Evolutionary conservation across 1,284 basidiomycete species (phyloP), one percentile per base, ranked within the genome.

Genomic region (Ustilago hordei): DNA sequence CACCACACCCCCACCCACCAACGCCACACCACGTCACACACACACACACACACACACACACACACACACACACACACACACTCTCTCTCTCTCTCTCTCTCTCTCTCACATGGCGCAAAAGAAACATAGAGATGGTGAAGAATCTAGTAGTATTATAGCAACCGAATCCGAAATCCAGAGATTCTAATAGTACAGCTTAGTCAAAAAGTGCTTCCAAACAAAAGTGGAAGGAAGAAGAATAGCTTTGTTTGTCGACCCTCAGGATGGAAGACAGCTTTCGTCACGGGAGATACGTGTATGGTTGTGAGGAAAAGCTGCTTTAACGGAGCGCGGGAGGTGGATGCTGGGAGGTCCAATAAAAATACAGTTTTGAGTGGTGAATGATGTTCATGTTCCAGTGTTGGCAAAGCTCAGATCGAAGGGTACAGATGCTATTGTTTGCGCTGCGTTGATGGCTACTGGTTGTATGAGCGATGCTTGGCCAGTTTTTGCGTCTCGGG

Each of bases 311-410:
- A 35, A 57, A 28, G 41, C 45, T n/a, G 43, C n/a, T 45, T n/a
- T 38, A 38, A 8, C 43, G 6, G 34, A 38, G 32, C 7, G 31
- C 17, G 34, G 19, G 55, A 31, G 8, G 4, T 35, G n/a, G 64
- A 52, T 50, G 39, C 36, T 34, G 47, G 53, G 13, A 15, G 45
- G 31, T 28, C 13, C n/a, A 28, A 28, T 73, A 73, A 62, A 73
- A 73, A 73, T 73, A 73, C 70, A 73, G 64, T 73, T 61, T 32
- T 47, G 57, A 47, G 8, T 35, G 41, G 2, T 4, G 13, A 17
- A 19, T 31, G 41, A 7, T 12, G 19, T 35, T 39, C 15, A 23
- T 38, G 53, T 19, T 8, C 35, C 43, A 8, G 53, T 48, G 19
- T 56, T 17, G 9, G 70, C 55, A 19, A 64, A 58, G 48, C 45